Percentiles rank a stretch among this genome's conserved stretches.
Evolutionary conservation across 306 rosid genomes (phyloP).

Genomic region (Amphicarpaea edgeworthii): DNA sequence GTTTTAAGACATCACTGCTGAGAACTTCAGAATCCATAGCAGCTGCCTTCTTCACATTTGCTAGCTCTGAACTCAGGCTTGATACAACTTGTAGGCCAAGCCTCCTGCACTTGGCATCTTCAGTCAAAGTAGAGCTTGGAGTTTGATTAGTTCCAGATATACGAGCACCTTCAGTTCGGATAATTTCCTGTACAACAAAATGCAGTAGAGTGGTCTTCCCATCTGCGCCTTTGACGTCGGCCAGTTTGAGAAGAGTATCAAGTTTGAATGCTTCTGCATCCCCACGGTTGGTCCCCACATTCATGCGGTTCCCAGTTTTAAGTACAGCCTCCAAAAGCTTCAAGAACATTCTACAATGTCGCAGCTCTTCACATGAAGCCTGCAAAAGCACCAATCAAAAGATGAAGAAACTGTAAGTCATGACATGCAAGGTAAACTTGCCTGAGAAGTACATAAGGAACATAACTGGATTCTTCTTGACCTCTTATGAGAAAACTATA

Average conservation of each 20-base stretch:
- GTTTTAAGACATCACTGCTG: conserved; percentile 72
- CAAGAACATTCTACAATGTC: conserved; percentile 86
- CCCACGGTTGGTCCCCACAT: conserved; percentile 95
- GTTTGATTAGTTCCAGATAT: conserved; percentile 54
- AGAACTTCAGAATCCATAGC: conserved; percentile 88
- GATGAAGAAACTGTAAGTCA: neutral
- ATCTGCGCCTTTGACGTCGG: conserved; percentile 87
- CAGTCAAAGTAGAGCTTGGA: conserved; percentile 57
- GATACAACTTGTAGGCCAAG: conserved; percentile 91
- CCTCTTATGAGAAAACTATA: neutral
- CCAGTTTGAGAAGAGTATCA: conserved; percentile 94
- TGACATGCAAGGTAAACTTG: neutral
- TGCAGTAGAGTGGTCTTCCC: conserved; percentile 94
- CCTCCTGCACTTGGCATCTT: conserved; percentile 77
- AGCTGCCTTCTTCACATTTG: conserved; percentile 92
- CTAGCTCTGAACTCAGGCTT: conserved; percentile 78
- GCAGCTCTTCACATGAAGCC: conserved; percentile 90
- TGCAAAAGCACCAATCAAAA: conserved; percentile 43
- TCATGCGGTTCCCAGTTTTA: conserved; percentile 98
- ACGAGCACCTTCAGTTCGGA: conserved; percentile 86
- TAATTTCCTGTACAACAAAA: conserved; percentile 94
- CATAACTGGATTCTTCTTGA: neutral
- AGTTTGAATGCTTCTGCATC: conserved; percentile 98
- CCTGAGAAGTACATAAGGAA: neutral
- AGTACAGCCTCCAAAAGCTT: conserved; percentile 96